Base-by-base conservation (phyloP, 2,329 filamentous ascomycete species). In the Ciborinia camelliae region DNA sequence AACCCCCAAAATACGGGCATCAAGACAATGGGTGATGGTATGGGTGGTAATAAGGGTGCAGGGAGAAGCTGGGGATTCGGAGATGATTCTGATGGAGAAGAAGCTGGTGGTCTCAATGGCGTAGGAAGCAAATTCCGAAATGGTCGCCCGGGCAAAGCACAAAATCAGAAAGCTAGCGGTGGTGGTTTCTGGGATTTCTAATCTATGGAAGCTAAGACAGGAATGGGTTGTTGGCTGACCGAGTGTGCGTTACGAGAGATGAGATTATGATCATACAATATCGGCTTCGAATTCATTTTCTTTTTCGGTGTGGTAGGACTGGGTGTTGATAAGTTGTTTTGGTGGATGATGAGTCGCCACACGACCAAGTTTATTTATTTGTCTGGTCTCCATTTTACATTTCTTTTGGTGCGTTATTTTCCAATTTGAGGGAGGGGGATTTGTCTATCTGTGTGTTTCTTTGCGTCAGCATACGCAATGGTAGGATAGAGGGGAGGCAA, bases 51-150 rank as follows among this genome's bases (percentile, higher is more conserved):
- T 54, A 72, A 82, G 6, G 77, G 72, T 14, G 45, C 66, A 18
- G 68, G 70, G 4, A 65, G 72, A 41, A 76, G 80, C 71, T 90
- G 86, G 86, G 79, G 81, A 58, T 84, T 86, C 67, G 82, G 82
- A 23, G 82, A 81, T 80, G 10, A 80, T 79, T 66, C 78, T 80
- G 65, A 80, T 61, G 80, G 80, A 62, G 78, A 79, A 30, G 78
- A 74, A 55, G 71, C 67, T n/a, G 68, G 67, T 15, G 69, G 65
- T 20, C 30, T 65, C 18, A 74, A 72, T 26, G 55, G 50, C 20
- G 47, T 51, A n/a, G 63, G 63, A 62, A 51, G 55, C 57, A 70
- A 69, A 63, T 66, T 68, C 37, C 61, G 68, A 3, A 73, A 72
- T 65, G 72, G 66, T 58, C 58, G 64, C 37, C 71, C 72, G 20